Base-by-base conservation (phyloP, 169 alveolate species). In the Eimeria sp. region DNA sequence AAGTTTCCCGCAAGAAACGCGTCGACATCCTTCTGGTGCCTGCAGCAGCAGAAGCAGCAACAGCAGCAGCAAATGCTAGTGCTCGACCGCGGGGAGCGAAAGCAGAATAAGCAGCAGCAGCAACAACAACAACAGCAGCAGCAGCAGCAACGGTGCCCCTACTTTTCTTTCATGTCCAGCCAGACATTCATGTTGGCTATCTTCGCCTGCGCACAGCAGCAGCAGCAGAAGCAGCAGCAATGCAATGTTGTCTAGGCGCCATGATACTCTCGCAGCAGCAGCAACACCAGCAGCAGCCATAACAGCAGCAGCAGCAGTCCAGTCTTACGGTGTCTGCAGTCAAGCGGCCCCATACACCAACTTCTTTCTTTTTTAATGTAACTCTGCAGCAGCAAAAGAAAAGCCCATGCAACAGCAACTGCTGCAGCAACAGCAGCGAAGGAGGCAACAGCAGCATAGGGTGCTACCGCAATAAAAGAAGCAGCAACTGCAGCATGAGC, bases 111-210 rank as follows among this genome's bases (percentile, higher is more conserved):
- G 49, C 80, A n/a, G 80, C 18, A 70, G 47, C 47, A 70, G 45
- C 80, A 70, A 47, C 80, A 70, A 47, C 47, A 70, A 47, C 80
- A 70, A 49, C 80, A 70, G 80, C 80, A 9, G 80, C 80, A 70
- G 20, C 80, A 70, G 47, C 80, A 70, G 47, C 80, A 34, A 18
- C 49, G 3, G 20, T n/a, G 45, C 6, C 34, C 47, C 98, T 97
- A 98, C 97, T 98, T 98, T 91, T 98, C 99, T 95, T 97, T 98
- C 99, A 98, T 98, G 91, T 98, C 99, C 99, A 99, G 98, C 99
- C 99, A 98, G 40, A 98, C 98, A 84, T 98, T 99, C 98, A 98
- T 98, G 96, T 98, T 98, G 57, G 98, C 98, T 34, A 97, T 93
- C 95, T 98, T 98, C 86, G 94, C 94, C 94, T 88, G 94, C 63